Evolutionary conservation across 768 basidiomycete species (phyloP).

Genomic region (Boletus vermiculosoides): DNA sequence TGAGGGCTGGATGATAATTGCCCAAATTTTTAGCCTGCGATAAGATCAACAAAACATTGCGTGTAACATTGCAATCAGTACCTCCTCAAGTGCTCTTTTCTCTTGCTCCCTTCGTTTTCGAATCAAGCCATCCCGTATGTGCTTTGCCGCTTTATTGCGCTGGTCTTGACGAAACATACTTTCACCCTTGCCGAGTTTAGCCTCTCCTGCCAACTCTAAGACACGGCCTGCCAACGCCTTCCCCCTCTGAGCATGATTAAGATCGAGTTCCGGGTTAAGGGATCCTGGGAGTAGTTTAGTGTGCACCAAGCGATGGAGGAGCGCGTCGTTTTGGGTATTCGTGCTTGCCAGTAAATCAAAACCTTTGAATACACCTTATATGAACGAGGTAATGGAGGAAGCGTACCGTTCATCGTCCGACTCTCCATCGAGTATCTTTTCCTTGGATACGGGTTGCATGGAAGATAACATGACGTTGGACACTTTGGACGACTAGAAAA

Average conservation of each 20-base stretch:
- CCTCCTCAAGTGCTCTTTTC: conserved; percentile 64
- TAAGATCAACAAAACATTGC: conserved; percentile 7
- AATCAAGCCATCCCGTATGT: conserved; percentile 65
- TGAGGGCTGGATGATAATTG: conserved; percentile 80
- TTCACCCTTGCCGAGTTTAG: conserved; percentile 77
- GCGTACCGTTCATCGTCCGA: conserved; percentile 58
- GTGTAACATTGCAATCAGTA: conserved; percentile 26
- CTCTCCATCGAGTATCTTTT: conserved; percentile 33
- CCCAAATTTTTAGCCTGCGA: conserved; percentile 77
- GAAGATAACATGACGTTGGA: conserved; percentile 45
- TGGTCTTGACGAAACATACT: conserved; percentile 56
- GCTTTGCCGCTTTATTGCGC: conserved; percentile 67
- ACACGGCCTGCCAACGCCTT: conserved; percentile 79
- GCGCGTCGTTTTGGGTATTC: conserved; percentile 73
- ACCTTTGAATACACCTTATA: background rate
- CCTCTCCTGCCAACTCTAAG: conserved; percentile 65
- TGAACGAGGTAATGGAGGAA: background rate
- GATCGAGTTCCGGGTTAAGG: conserved; percentile 54
- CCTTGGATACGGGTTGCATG: conserved; percentile 21
- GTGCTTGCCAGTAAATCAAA: conserved; percentile 43
- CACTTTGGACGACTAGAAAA: conserved; percentile 71
- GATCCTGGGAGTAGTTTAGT: conserved; percentile 78
- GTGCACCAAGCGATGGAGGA: conserved; percentile 77
- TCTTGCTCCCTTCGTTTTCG: conserved; percentile 60
- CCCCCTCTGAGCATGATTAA: conserved; percentile 64